phyloP scores from a whole-genome alignment of 192 early-diverging fungal genomes.

The Coemansia sp. region DNA sequence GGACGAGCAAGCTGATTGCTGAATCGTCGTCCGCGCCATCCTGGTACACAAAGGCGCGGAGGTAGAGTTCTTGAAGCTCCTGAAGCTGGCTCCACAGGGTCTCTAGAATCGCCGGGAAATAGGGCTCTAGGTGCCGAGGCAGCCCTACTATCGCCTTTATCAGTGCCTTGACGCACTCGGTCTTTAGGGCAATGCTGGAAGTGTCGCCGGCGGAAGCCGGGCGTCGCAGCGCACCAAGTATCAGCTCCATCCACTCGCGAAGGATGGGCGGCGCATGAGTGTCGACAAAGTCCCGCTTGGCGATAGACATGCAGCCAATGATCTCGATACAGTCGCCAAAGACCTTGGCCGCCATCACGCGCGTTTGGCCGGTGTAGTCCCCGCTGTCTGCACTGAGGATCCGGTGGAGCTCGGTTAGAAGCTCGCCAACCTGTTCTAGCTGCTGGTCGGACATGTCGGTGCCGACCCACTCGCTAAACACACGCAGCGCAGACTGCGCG shows the following conservation, averaged over 20 bases:
- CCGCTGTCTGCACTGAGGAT: slow-evolving; percentile 56
- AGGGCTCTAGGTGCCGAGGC: slow-evolving; percentile 21
- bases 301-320: slow-evolving; percentile 70
- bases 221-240: slow-evolving; percentile 59
- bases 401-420: slow-evolving; percentile 79
- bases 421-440: slow-evolving; percentile 70
- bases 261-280: slow-evolving; percentile 71
- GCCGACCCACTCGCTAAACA: slow-evolving; percentile 73
- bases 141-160: slow-evolving; percentile 21
- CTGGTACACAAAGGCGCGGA: slow-evolving; percentile 39
- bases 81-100: slow-evolving; percentile 34
- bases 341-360: slow-evolving; percentile 72
- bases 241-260: slow-evolving; percentile 69
- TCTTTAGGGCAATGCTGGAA: slow-evolving; percentile 35
- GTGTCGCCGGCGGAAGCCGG: slow-evolving; percentile 19
- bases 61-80: slow-evolving; percentile 28
- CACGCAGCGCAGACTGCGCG: slow-evolving; percentile 84
- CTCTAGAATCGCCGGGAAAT: slow-evolving; percentile 21
- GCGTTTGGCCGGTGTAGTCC: slow-evolving; percentile 36
- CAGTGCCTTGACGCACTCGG: slow-evolving; percentile 39
- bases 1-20: slow-evolving; percentile 25
- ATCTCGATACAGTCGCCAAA: slow-evolving; percentile 83
- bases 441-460: slow-evolving; percentile 85
- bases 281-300: slow-evolving; percentile 63
- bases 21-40: slow-evolving; percentile 33